phyloP scores from a whole-genome alignment of 2,329 filamentous ascomycete genomes.

The Microdochium paspali region DNA sequence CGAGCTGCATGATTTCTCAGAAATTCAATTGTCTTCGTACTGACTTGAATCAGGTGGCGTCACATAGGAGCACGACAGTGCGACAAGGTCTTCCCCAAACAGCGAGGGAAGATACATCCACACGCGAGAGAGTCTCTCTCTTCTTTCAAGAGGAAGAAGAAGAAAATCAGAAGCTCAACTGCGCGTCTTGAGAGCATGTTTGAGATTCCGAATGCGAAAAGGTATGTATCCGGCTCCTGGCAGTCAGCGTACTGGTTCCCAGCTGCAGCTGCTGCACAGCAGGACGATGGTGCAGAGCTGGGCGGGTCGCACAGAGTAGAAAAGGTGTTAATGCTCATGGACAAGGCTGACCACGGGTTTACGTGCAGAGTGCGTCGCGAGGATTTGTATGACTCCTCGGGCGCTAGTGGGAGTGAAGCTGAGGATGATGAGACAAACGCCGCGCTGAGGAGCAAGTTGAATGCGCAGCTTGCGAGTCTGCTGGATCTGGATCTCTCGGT shows the following conservation, averaged over 20 bases:
- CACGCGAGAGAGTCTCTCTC: too few relatives aligned
- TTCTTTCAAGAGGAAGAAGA: not conserved
- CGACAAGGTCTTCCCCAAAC: too few relatives aligned
- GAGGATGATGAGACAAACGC: constrained; percentile 19
- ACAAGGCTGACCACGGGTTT: constrained; percentile 5
- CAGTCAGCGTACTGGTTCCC: too few relatives aligned
- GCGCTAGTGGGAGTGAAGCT: constrained; percentile 12
- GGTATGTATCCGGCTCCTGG: too few relatives aligned
- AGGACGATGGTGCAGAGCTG: too few relatives aligned
- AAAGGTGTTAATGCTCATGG: constrained; percentile 1
- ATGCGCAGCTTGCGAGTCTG: constrained; percentile 36
- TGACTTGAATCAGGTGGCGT: too few relatives aligned
- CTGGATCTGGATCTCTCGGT: constrained; percentile 27
- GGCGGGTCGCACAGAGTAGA: too few relatives aligned
- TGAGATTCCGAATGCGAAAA: constrained; percentile 40
- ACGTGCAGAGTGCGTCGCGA: constrained; percentile 42
- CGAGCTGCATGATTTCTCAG: too few relatives aligned
- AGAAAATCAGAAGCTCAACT: not conserved
- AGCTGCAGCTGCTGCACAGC: too few relatives aligned
- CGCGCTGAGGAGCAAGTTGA: constrained; percentile 32
- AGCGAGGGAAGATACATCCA: too few relatives aligned
- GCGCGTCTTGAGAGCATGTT: constrained; percentile 30
- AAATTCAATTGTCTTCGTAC: too few relatives aligned
- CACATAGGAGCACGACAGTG: too few relatives aligned
- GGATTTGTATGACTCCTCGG: constrained; percentile 34